Percentiles rank a stretch among this genome's conserved stretches.
Conservation (phyloP, 2,329 filamentous ascomycete genomes). For the Cladophialophora carrionii region DNA sequence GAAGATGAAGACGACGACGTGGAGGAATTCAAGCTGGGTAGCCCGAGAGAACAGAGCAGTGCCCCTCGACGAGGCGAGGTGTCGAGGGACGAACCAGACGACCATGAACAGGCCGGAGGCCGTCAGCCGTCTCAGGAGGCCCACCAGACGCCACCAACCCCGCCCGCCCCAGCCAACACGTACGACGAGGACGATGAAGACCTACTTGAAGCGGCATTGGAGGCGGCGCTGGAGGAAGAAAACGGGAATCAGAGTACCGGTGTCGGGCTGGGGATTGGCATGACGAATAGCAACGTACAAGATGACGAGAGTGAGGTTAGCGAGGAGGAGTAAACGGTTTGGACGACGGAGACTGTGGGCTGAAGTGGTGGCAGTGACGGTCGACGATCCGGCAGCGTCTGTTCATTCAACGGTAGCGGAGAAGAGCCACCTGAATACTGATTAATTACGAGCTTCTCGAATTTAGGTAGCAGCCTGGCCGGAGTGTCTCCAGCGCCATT, state of each 20-base stretch:
- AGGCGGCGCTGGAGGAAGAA: conserved; percentile 55
- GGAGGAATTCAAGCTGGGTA: conserved; percentile 46
- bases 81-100: conserved; percentile 17
- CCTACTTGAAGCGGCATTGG: conserved; percentile 60
- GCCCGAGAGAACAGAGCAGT: conserved; percentile 25
- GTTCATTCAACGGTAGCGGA: background rate
- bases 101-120: background rate
- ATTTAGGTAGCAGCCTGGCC: background rate
- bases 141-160: conserved; percentile 24
- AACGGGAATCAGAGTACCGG: conserved; percentile 58
- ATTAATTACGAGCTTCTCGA: background rate
- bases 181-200: conserved; percentile 49
- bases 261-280: conserved; percentile 68
- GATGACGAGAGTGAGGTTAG: conserved; percentile 68
- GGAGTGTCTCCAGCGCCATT: background rate
- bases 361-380: background rate
- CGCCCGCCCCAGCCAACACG: conserved; percentile 24
- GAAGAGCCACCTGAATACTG: background rate
- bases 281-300: conserved; percentile 49
- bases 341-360: background rate
- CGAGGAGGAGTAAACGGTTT: conserved; percentile 60
- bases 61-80: conserved; percentile 16
- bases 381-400: background rate
- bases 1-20: conserved; percentile 51
- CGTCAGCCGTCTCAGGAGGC: conserved; percentile 10